Conservation (phyloP, 345 rosid species). For the Geranium rotundifolium region DNA sequence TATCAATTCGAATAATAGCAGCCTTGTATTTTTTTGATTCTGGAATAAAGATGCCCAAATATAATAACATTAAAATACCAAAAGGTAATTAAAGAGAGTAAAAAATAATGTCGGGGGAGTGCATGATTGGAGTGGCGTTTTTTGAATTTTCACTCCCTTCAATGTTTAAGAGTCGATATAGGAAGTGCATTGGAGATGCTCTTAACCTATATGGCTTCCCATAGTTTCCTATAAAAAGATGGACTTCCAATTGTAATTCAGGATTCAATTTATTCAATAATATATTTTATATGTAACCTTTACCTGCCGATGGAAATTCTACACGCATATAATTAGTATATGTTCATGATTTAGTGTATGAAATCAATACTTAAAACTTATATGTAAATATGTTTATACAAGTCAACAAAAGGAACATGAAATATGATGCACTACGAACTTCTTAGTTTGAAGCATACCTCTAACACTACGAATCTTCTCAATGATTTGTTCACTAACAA, state of each 20-base stretch:
- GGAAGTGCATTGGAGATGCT: too few relatives aligned
- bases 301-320: neutral
- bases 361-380: neutral
- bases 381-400: neutral
- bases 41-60: slow-evolving; percentile 17
- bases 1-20: slow-evolving; percentile 79
- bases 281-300: neutral
- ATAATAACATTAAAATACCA: slow-evolving; percentile 5
- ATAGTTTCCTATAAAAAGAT: too few relatives aligned
- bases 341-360: neutral
- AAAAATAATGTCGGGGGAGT: too few relatives aligned
- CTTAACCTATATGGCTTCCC: too few relatives aligned
- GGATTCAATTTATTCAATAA: too few relatives aligned
- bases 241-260: too few relatives aligned
- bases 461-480: slow-evolving; percentile 75
- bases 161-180: too few relatives aligned
- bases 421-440: neutral
- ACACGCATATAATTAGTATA: neutral
- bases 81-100: neutral
- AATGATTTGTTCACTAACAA: slow-evolving; percentile 71
- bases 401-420: neutral
- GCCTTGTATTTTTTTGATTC: slow-evolving; percentile 77
- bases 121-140: too few relatives aligned
- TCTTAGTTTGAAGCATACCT: slow-evolving; percentile 32
- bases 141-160: too few relatives aligned